phyloP scores from a whole-genome alignment of 331 rosid genomes.

The Saraca asoca region DNA sequence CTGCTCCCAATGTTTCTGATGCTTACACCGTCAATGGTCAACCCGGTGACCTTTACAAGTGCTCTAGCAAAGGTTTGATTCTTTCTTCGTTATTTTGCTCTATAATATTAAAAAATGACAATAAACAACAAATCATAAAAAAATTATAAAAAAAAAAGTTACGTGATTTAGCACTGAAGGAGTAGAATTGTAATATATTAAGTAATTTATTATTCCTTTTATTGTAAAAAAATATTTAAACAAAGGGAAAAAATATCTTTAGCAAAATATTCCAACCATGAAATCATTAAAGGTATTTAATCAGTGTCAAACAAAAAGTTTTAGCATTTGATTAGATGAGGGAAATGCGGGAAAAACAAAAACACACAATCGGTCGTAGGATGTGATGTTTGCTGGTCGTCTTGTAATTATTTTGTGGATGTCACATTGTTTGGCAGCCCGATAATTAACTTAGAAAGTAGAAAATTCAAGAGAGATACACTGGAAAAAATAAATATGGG shows the following conservation, averaged over 20 bases:
- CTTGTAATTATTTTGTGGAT: constrained; percentile 1
- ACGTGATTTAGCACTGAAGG: no score
- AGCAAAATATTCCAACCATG: neutral
- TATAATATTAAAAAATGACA: neutral
- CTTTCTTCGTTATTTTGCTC: neutral
- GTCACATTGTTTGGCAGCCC: neutral
- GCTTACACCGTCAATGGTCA: constrained; percentile 94
- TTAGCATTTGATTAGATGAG: neutral
- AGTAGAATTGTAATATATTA: no score
- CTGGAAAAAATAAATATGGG: neutral
- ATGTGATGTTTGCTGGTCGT: neutral
- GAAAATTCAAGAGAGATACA: no score
- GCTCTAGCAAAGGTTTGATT: constrained; percentile 72
- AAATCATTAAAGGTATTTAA: constrained; percentile 32
- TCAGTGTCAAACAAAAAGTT: constrained; percentile 2
- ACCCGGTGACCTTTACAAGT: constrained; percentile 90
- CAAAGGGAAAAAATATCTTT: neutral
- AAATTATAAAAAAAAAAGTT: no score
- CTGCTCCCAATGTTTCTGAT: constrained; percentile 75
- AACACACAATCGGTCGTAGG: neutral
- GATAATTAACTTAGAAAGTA: neutral
- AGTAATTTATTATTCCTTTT: no score
- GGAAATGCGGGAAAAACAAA: neutral
- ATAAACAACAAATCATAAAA: no score
- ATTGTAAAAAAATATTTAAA: neutral